Conservation (phyloP, 1,139 yeast species). For the Protomyces lactucae-debilis region DNA sequence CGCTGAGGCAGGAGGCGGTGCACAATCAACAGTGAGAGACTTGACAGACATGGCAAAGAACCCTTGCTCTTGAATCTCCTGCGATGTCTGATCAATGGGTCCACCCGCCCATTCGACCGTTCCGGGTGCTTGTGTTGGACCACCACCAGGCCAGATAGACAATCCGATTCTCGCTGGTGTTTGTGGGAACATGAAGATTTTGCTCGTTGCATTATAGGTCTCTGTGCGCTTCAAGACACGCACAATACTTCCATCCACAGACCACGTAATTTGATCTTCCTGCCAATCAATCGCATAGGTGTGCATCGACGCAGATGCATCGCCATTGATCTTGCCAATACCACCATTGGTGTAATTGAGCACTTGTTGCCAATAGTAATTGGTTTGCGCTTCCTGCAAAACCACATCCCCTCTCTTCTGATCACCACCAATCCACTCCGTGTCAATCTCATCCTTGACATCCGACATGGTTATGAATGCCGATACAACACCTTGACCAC, state of each 20-base stretch:
- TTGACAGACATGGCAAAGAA: constrained; percentile 67
- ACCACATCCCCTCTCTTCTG: constrained; percentile 41
- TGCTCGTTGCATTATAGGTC: constrained; percentile 63
- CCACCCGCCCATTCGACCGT: constrained; percentile 96
- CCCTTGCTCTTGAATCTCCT: constrained; percentile 67
- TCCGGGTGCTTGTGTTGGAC: constrained; percentile 57
- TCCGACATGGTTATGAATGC: constrained; percentile 72
- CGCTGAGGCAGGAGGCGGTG: constrained; percentile 57
- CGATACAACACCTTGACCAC: constrained; percentile 71
- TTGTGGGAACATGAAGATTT: constrained; percentile 66
- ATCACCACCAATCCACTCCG: constrained; percentile 63
- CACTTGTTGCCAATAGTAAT: constrained; percentile 70
- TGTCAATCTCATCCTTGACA: constrained; percentile 86
- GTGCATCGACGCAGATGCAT: constrained; percentile 66
- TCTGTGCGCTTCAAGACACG: constrained; percentile 63
- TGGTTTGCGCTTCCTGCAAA: constrained; percentile 61
- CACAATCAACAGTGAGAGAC: constrained; percentile 58
- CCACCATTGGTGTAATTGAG: constrained; percentile 60
- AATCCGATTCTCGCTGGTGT: constrained; percentile 83
- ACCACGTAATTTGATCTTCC: constrained; percentile 67
- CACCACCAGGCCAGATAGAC: constrained; percentile 93
- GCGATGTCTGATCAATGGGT: constrained; percentile 69
- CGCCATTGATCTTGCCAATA: constrained; percentile 42
- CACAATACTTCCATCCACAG: constrained; percentile 62
- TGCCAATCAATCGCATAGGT: constrained; percentile 77